These are phyloP conservation scores for Cryptococcus neoformans DNA, from an alignment of 1,284 basidiomycete genomes.

Conservation along the genomic window DNA sequence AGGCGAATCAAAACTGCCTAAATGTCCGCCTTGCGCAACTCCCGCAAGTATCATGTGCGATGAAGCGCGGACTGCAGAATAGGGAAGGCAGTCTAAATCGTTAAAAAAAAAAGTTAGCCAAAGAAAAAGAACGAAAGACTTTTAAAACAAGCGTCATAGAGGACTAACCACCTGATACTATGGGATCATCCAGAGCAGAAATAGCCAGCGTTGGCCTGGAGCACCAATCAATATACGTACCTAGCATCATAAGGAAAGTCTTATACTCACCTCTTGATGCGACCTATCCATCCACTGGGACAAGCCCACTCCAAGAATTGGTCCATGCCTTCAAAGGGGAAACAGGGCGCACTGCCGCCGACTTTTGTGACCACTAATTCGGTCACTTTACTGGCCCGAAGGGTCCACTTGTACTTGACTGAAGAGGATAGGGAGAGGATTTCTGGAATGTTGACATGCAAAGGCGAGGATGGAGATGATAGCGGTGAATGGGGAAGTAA, in stretches of 20 bases:
- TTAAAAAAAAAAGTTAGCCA: background rate
- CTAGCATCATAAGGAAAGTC: background rate
- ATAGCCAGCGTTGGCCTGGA: slow-evolving; percentile 60
- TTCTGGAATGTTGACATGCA: slow-evolving; percentile 21
- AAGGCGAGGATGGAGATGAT: slow-evolving; percentile 12
- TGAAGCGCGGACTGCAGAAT: slow-evolving; percentile 57
- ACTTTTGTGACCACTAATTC: slow-evolving; percentile 24
- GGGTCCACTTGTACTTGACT: slow-evolving; percentile 12
- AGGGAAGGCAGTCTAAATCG: slow-evolving; percentile 46
- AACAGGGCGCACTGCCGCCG: slow-evolving; percentile 19
- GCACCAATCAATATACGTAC: background rate
- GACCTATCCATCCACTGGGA: slow-evolving; percentile 23
- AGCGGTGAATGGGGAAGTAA: slow-evolving; percentile 17
- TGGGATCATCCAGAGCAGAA: slow-evolving; percentile 83
- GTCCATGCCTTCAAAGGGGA: slow-evolving; percentile 23
- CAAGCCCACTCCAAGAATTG: slow-evolving; percentile 44
- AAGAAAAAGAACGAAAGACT: background rate
- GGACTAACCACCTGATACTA: slow-evolving; percentile 57
- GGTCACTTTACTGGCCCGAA: slow-evolving; percentile 21
- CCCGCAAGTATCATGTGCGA: slow-evolving; percentile 65
- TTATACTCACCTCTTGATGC: slow-evolving; percentile 26
- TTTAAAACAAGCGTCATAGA: background rate
- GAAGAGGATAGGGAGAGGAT: slow-evolving; percentile 16
- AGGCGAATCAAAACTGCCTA: slow-evolving; percentile 79
- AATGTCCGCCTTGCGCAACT: slow-evolving; percentile 77